Evolutionary conservation across 2,329 filamentous ascomycete genomes (phyloP), one percentile per base, ranked within the genome.

Genomic region (Ophiognomonia clavigignenti-juglandacearum): DNA sequence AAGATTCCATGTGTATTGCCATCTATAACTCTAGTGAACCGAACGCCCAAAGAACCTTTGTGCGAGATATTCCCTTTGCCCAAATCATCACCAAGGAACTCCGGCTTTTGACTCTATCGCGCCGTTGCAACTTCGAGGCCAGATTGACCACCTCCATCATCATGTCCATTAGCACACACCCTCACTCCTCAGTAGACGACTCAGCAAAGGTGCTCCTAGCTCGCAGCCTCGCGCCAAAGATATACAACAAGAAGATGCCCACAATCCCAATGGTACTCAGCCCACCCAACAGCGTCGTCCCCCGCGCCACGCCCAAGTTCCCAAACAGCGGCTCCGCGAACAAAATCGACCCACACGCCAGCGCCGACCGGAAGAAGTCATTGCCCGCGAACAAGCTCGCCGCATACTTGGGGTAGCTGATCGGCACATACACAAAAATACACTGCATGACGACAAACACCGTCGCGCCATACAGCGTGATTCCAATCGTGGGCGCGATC

Each of bases 191-290:
- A 35, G 32, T 19, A 10, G 46, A 48, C 10, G 60, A 70, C 36
- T 68, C 58, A 13, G 79, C 75, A 64, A 83, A 85, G 60, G 72
- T 75, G 62, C 77, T 81, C 59, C 77, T 67, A 6, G 72, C 65
- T 50, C 81, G 71, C 50, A 85, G 60, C 41, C 59, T 67, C 20
- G 70, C 74, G 3, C 80, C 80, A 50, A 66, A 79, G 6, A 74
- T 76, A 62, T 75, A 85, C 48, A 85, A 63, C 35, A 72, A 61
- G 65, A 73, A 83, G 37, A 86, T 78, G 13, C 79, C 79, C n/a
- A 75, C 52, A 51, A 80, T 74, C 22, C 75, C 74, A 42, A 77
- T 71, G 14, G 72, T 67, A 46, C 70, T 75, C 40, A 80, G 57
- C 2, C 75, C 78, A 3, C 71, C 82, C 6, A 86, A 67, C 27